Percentiles rank a stretch among this genome's conserved stretches.
Evolutionary conservation across 1,139 yeast species (phyloP).

Genomic region (Schwanniomyces etchellsii): DNA sequence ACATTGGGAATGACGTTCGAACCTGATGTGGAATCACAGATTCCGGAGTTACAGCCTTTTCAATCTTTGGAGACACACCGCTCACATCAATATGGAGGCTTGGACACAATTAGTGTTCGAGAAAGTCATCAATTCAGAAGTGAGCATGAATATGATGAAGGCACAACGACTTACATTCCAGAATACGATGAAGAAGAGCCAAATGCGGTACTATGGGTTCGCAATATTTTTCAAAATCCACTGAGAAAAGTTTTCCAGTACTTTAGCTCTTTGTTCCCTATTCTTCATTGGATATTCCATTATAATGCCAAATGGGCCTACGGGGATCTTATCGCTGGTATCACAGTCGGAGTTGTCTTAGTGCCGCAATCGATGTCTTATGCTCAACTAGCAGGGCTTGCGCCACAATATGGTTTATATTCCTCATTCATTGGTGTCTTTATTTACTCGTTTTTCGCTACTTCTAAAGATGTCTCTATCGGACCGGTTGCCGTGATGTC

Average conservation of each 20-base stretch:
- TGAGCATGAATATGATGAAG: background rate
- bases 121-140: background rate
- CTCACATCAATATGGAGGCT: no score
- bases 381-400: constrained; percentile 78
- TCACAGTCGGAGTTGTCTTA: constrained; percentile 87
- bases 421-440: constrained; percentile 91
- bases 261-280: constrained; percentile 66
- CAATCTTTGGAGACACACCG: background rate
- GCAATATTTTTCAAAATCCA: constrained; percentile 36
- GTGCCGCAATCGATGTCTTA: constrained; percentile 97
- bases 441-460: constrained; percentile 85
- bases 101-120: background rate
- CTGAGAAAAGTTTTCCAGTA: constrained; percentile 35
- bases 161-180: constrained; percentile 17
- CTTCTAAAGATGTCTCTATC: constrained; percentile 91
- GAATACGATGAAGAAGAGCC: constrained; percentile 39
- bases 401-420: constrained; percentile 82
- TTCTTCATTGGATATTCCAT: constrained; percentile 74
- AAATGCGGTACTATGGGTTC: constrained; percentile 42
- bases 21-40: constrained; percentile 11
- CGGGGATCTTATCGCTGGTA: constrained; percentile 84
- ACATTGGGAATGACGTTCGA: no score
- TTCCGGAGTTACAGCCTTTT: constrained; percentile 14
- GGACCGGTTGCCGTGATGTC: constrained; percentile 99
- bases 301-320: constrained; percentile 77